A percentile compares a stretch with the other conserved stretches of the same genome.
Evolutionary conservation across 768 basidiomycete genomes (phyloP).

Genomic region (Dentipellis fragilis): DNA sequence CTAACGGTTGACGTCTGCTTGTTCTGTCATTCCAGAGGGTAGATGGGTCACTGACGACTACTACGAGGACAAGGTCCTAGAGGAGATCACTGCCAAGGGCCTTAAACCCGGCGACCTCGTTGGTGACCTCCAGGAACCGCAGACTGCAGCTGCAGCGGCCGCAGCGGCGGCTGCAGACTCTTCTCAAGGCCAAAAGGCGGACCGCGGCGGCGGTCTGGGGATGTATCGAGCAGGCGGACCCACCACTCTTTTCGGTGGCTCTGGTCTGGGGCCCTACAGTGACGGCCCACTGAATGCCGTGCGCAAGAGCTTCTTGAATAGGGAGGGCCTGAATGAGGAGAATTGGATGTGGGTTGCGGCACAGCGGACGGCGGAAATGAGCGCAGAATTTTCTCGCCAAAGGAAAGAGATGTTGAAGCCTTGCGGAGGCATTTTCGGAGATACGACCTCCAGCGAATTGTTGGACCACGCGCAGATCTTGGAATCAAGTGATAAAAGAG

Average conservation of each 20-base stretch:
- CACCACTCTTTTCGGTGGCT: constrained; percentile 82
- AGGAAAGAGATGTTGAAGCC: constrained; percentile 43
- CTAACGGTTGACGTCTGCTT: not conserved
- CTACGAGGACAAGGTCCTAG: constrained; percentile 76
- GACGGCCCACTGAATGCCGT: constrained; percentile 82
- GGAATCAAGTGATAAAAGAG: constrained; percentile 18
- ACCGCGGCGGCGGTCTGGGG: constrained; percentile 47
- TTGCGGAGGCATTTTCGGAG: constrained; percentile 37
- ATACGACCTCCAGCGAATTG: not conserved
- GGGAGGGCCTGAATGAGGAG: constrained; percentile 77
- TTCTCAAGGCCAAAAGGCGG: constrained; percentile 23
- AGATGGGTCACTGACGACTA: constrained; percentile 94
- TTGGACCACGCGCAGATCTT: constrained; percentile 17
- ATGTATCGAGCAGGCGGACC: constrained; percentile 88
- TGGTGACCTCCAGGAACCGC: constrained; percentile 56
- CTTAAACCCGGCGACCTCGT: constrained; percentile 76
- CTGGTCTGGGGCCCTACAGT: constrained; percentile 81
- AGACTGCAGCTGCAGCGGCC: constrained; percentile 41
- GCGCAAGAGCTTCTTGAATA: constrained; percentile 63
- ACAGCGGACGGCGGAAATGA: constrained; percentile 49
- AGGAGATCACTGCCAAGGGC: constrained; percentile 72
- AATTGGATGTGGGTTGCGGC: constrained; percentile 91
- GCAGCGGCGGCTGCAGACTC: constrained; percentile 30
- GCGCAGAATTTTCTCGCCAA: constrained; percentile 52
- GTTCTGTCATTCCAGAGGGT: constrained; percentile 47